Percentiles rank a stretch among this genome's conserved stretches.
These are phyloP conservation scores for Fonsecaea monophora DNA, from an alignment of 2,329 filamentous ascomycete species.

Conservation along the genomic window DNA sequence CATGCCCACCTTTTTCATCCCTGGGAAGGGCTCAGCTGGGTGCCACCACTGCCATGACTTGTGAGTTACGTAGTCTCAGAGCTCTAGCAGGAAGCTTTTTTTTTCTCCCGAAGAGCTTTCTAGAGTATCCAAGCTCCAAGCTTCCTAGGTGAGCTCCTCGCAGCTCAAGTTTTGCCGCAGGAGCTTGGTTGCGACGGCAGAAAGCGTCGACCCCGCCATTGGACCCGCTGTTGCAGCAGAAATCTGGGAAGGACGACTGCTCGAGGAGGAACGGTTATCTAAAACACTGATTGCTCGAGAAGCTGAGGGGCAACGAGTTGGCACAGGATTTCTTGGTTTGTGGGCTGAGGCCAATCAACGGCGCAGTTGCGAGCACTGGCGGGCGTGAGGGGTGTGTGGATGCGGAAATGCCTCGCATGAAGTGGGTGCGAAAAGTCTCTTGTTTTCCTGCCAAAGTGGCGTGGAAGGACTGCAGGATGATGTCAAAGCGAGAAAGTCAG, in stretches of 20 bases:
- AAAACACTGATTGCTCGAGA: neutral
- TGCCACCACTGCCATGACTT: neutral
- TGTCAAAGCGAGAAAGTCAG: slow-evolving; percentile 16
- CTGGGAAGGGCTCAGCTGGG: neutral
- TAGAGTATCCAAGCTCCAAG: slow-evolving; percentile 6
- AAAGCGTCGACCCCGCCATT: slow-evolving; percentile 12
- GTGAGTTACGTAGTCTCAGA: slow-evolving; percentile 13
- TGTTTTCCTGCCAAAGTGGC: slow-evolving; percentile 4
- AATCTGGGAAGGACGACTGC: slow-evolving; percentile 10
- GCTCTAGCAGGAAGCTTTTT: slow-evolving; percentile 7
- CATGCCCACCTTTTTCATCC: slow-evolving; percentile 6
- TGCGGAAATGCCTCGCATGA: slow-evolving; percentile 24
- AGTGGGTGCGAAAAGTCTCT: neutral
- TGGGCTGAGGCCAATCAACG: slow-evolving; percentile 18
- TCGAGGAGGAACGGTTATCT: neutral
- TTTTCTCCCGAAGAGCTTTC: neutral
- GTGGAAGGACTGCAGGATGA: slow-evolving; percentile 23
- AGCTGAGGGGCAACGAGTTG: slow-evolving; percentile 1
- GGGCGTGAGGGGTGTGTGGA: slow-evolving; percentile 1
- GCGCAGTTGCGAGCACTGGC: neutral
- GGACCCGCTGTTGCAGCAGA: slow-evolving; percentile 8
- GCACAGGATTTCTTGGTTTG: slow-evolving; percentile 6
- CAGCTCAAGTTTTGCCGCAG: neutral
- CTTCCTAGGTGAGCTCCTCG: slow-evolving; percentile 7
- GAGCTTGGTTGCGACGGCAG: neutral